phyloP scores from a whole-genome alignment of 2,329 filamentous ascomycete species.

The Lecanicillium sp. region DNA sequence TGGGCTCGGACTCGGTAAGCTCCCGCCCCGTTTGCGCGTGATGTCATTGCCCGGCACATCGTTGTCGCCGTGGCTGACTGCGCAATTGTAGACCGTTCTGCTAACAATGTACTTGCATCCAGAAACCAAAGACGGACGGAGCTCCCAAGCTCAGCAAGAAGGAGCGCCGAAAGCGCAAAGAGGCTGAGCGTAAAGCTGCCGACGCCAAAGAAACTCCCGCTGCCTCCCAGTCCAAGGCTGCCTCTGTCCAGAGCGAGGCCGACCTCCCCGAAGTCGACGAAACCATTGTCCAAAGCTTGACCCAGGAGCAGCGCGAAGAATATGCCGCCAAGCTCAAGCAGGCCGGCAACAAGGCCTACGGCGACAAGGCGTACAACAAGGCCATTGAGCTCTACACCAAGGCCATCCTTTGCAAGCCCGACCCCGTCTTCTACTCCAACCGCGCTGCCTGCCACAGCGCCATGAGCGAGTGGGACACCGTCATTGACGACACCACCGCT shows the following conservation, averaged over 20 bases:
- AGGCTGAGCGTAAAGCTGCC: slow-evolving; percentile 55
- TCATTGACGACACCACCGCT: slow-evolving; percentile 93
- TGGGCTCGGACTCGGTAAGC: slow-evolving; percentile 54
- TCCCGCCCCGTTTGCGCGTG: slow-evolving; percentile 13
- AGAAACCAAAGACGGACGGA: slow-evolving; percentile 38
- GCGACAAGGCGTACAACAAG: slow-evolving; percentile 84
- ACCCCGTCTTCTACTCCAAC: slow-evolving; percentile 98
- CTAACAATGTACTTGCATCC: slow-evolving; percentile 4
- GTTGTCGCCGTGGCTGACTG: slow-evolving; percentile 6
- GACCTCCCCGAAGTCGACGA: slow-evolving; percentile 64
- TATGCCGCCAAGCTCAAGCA: slow-evolving; percentile 90
- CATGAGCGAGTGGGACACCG: slow-evolving; percentile 86
- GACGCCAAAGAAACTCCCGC: slow-evolving; percentile 30
- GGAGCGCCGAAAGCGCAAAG: slow-evolving; percentile 81
- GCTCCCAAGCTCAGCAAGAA: slow-evolving; percentile 79
- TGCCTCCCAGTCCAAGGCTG: slow-evolving; percentile 37
- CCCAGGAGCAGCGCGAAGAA: slow-evolving; percentile 66
- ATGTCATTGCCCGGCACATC: slow-evolving; percentile 3
- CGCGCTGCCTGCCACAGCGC: slow-evolving; percentile 96
- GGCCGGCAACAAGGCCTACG: slow-evolving; percentile 93
- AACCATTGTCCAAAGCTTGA: slow-evolving; percentile 42
- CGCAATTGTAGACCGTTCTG: slow-evolving; percentile 1
- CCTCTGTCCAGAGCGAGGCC: slow-evolving; percentile 50
- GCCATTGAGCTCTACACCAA: slow-evolving; percentile 94
- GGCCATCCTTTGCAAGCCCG: slow-evolving; percentile 93